Percentiles rank a stretch among this genome's conserved stretches.
phyloP scores from a whole-genome alignment of 1,139 yeast genomes.

The Lodderomyces parapsilosis region DNA sequence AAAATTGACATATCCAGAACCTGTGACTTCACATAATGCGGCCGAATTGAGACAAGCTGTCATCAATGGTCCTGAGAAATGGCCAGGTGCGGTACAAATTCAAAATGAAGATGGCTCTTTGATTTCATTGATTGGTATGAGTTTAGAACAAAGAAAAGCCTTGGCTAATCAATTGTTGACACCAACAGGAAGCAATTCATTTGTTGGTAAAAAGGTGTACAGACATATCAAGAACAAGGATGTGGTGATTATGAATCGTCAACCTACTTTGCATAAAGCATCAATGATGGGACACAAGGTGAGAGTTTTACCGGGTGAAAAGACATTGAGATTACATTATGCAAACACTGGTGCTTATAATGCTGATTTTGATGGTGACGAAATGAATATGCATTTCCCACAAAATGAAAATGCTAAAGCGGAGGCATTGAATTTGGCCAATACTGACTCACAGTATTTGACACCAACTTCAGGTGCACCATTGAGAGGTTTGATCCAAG shows the following conservation, averaged over 20 bases:
- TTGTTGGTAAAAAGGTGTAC: slow-evolving; percentile 85
- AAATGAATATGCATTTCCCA: slow-evolving; percentile 99
- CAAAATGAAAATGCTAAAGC: slow-evolving; percentile 98
- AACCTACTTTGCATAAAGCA: slow-evolving; percentile 98
- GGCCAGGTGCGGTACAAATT: slow-evolving; percentile 99
- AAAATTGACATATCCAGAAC: slow-evolving; percentile 96
- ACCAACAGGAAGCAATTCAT: slow-evolving; percentile 58
- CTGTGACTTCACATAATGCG: slow-evolving; percentile 92
- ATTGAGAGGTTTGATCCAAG: slow-evolving; percentile 97
- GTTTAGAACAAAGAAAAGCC: slow-evolving; percentile 92
- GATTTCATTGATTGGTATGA: slow-evolving; percentile 83
- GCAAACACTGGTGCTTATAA: slow-evolving; percentile 99
- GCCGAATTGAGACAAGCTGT: slow-evolving; percentile 92
- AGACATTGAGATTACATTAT: slow-evolving; percentile 93
- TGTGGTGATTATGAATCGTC: slow-evolving; percentile 97
- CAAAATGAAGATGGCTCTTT: slow-evolving; percentile 96
- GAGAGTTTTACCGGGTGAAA: slow-evolving; percentile 94
- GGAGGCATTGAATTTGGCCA: slow-evolving; percentile 92
- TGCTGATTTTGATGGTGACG: slow-evolving; percentile 99
- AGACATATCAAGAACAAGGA: slow-evolving; percentile 94
- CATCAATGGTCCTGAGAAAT: slow-evolving; percentile 92
- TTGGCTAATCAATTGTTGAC: slow-evolving; percentile 92
- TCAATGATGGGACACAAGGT: slow-evolving; percentile 99
- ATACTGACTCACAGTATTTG: slow-evolving; percentile 94
- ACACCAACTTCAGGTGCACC: slow-evolving; percentile 99